A percentile compares a stretch with the other conserved stretches of the same genome.
These are phyloP conservation scores for Eleusine coracana DNA, from an alignment of 176 grass and related monocot genomes.

Conservation along the genomic window DNA sequence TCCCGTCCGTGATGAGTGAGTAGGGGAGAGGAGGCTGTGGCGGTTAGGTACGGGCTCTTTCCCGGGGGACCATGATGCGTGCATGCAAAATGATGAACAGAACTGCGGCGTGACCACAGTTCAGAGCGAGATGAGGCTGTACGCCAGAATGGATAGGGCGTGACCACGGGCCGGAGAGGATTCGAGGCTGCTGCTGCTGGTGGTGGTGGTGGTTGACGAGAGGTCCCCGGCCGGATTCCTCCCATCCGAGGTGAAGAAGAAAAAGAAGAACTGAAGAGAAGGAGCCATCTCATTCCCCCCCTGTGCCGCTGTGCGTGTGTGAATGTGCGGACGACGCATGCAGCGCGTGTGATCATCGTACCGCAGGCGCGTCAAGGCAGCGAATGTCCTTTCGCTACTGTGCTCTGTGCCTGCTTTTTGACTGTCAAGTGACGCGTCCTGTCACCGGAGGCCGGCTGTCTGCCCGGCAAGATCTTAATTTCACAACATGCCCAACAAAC, in stretches of 20 bases:
- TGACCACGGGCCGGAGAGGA: background rate
- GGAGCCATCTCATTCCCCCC: too few relatives aligned
- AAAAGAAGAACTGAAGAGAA: too few relatives aligned
- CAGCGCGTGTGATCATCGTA: background rate
- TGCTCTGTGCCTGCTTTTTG: background rate
- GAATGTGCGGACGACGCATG: too few relatives aligned
- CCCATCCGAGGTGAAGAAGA: background rate
- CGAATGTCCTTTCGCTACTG: background rate
- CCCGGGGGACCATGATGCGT: constrained; percentile 31
- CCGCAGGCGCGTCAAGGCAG: background rate
- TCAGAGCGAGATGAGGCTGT: constrained; percentile 11
- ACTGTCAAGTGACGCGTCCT: background rate
- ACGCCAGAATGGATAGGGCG: constrained; percentile 39
- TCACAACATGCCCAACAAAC: background rate
- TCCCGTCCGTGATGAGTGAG: background rate
- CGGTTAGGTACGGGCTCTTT: constrained; percentile 12
- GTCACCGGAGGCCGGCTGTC: too few relatives aligned
- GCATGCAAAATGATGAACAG: constrained; percentile 22
- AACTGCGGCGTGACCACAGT: constrained; percentile 42
- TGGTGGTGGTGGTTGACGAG: background rate
- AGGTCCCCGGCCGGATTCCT: background rate
- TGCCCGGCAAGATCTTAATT: background rate
- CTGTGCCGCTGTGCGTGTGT: too few relatives aligned
- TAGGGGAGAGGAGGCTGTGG: background rate
- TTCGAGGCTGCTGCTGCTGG: background rate